A percentile compares a stretch with the other conserved stretches of the same genome.
phyloP scores from a whole-genome alignment of 108 stramenopile species.

The Skeletonema tropicum region DNA sequence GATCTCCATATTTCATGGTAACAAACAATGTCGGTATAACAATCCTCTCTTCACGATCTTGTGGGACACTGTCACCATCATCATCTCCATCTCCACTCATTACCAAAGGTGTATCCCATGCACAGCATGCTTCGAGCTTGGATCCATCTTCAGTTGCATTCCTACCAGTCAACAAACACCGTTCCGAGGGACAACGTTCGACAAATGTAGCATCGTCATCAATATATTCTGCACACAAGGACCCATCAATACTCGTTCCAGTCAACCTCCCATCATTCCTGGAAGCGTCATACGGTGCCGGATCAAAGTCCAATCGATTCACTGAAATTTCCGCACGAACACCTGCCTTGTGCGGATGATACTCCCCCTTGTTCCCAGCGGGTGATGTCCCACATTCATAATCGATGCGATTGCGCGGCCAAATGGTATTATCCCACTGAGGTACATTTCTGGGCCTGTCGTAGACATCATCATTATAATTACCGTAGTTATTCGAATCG shows the following conservation, averaged over 20 bases:
- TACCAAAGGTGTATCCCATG: conserved; percentile 79
- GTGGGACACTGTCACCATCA: conserved; percentile 48
- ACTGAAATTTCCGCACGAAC: conserved; percentile 55
- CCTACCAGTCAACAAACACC: conserved; percentile 73
- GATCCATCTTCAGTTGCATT: conserved; percentile 26
- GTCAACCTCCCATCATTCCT: conserved; percentile 62
- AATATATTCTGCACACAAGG: conserved; percentile 53
- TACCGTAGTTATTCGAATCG: conserved; percentile 3
- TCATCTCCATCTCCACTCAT: conserved; percentile 45
- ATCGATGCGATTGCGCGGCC: conserved; percentile 54
- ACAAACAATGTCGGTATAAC: conserved; percentile 63
- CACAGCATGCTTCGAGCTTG: conserved; percentile 78
- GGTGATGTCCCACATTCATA: conserved; percentile 72
- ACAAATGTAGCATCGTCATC: conserved; percentile 26
- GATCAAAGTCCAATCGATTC: conserved; percentile 45
- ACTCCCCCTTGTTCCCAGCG: not conserved
- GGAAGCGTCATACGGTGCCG: conserved; percentile 58
- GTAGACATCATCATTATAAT: not conserved
- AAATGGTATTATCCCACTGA: conserved; percentile 28
- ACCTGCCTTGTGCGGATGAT: conserved; percentile 11
- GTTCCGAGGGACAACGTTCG: conserved; percentile 61
- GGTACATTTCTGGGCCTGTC: conserved; percentile 18
- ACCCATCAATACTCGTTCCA: conserved; percentile 56
- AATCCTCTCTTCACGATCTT: conserved; percentile 24
- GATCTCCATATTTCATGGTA: conserved; percentile 69